Base-by-base conservation (phyloP, 306 rosid genomes). In the Malus orientalis region DNA sequence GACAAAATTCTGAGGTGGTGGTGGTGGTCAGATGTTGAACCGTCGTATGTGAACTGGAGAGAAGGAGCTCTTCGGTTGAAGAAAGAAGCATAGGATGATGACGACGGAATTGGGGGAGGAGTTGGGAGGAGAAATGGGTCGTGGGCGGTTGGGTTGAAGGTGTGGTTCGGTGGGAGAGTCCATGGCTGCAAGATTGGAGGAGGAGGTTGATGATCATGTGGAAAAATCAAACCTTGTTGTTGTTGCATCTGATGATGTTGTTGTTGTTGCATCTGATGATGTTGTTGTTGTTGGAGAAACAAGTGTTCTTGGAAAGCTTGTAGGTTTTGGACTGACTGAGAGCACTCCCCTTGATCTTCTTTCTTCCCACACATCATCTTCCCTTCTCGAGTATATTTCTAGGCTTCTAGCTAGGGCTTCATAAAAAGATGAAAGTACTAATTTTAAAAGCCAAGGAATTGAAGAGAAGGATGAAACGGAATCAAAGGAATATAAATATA, bases 1-100 rank as follows among this genome's bases (percentile, higher is more conserved):
- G 98, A 93, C 54, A 93, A 23, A 84, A 89, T 89, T 70, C 95
- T 86, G 4, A 93, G 86, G 71, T 91, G 97, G 67, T 87, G 87
- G 3, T 91, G 86, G 60, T 91, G 97, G 55, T 87, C 88, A 11
- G 93, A 82, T 16, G 97, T 81, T 1, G 92, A 73, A 67, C 95
- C 90, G 10, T 91, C 96, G 14, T 87, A 93, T 13, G 90, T 82
- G 72, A 93, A 90, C 78, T 93, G 97, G 25, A 90, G 81, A 32
- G 91, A 82, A 25, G 94, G 89, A 78, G 81, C 71, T 32, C 79
- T 83, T 32, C 98, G 73, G 67, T 86, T 88, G 85, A 91, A 86
- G 44, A 89, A 79, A 16, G 76, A 73, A 4, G 89, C 85, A 25
- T 90, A 93, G 1, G 92, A 85, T 19, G 92, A 61, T 6, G 88